phyloP scores from a whole-genome alignment of 768 basidiomycete genomes.

The Candolleomyces aberdarensis region DNA sequence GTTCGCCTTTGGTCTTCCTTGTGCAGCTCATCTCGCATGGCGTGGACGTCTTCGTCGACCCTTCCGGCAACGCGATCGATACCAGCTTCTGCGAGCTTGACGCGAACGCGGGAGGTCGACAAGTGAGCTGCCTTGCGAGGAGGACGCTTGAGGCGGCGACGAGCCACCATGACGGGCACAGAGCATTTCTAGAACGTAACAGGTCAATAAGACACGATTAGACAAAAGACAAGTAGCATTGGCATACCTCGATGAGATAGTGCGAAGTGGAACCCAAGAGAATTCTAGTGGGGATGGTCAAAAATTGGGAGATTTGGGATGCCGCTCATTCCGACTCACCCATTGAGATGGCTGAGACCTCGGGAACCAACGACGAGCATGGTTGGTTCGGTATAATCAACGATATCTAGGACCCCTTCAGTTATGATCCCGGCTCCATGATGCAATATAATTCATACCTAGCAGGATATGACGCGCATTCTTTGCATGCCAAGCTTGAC shows the following conservation, averaged over 20 bases:
- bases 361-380: slow-evolving; percentile 97
- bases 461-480: slow-evolving; percentile 87
- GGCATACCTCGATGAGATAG: slow-evolving; percentile 77
- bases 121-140: slow-evolving; percentile 79
- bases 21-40: slow-evolving; percentile 74
- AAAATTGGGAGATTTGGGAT: not conserved
- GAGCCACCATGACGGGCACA: slow-evolving; percentile 96
- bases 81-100: slow-evolving; percentile 82
- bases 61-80: slow-evolving; percentile 86
- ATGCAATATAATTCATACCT: slow-evolving; percentile 35
- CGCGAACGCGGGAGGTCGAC: slow-evolving; percentile 74
- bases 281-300: slow-evolving; percentile 49
- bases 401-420: slow-evolving; percentile 51
- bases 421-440: not conserved
- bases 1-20: slow-evolving; percentile 57
- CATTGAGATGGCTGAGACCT: slow-evolving; percentile 82
- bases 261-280: slow-evolving; percentile 93
- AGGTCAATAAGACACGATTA: slow-evolving; percentile 1
- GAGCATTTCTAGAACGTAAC: slow-evolving; percentile 66
- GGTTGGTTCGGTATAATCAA: slow-evolving; percentile 81
- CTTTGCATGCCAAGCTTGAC: slow-evolving; percentile 98
- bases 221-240: not conserved
- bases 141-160: slow-evolving; percentile 85
- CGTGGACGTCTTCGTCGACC: slow-evolving; percentile 82
- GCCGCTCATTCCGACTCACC: slow-evolving; percentile 43